Conservation (phyloP, 352 stramenopile genomes). For the Globisporangium splendens region DNA sequence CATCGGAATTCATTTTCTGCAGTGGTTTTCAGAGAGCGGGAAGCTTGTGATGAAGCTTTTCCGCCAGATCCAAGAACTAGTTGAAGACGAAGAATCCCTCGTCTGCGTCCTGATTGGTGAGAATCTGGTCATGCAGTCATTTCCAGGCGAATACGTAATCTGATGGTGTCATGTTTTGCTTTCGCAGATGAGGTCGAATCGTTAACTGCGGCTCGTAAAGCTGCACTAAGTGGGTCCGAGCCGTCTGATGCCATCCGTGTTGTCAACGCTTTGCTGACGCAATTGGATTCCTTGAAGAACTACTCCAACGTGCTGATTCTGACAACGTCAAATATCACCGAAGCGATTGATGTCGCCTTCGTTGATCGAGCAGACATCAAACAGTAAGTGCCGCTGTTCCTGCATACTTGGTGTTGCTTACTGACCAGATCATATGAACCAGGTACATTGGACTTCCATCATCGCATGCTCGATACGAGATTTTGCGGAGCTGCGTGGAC, state of each 20-base stretch:
- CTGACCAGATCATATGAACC: conserved; percentile 3
- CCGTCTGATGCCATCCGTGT: conserved; percentile 90
- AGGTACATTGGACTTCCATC: conserved; percentile 70
- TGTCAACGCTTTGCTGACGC: conserved; percentile 91
- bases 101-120: conserved; percentile 89
- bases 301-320: conserved; percentile 90
- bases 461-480: conserved; percentile 67
- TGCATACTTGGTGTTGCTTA: neutral
- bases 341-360: conserved; percentile 91
- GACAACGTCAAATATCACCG: conserved; percentile 92
- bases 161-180: neutral
- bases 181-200: conserved; percentile 90
- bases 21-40: conserved; percentile 94
- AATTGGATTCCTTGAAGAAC: conserved; percentile 81
- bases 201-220: conserved; percentile 77
- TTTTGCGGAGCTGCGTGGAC: conserved; percentile 77
- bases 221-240: conserved; percentile 68
- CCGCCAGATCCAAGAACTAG: conserved; percentile 86
- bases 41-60: conserved; percentile 94
- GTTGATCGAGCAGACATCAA: conserved; percentile 93
- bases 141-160: neutral
- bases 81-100: conserved; percentile 85
- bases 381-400: conserved; percentile 50
- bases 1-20: neutral
- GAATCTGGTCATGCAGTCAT: neutral